Conservation (phyloP, 495 filamentous ascomycete genomes). For the Poronia punctata region DNA sequence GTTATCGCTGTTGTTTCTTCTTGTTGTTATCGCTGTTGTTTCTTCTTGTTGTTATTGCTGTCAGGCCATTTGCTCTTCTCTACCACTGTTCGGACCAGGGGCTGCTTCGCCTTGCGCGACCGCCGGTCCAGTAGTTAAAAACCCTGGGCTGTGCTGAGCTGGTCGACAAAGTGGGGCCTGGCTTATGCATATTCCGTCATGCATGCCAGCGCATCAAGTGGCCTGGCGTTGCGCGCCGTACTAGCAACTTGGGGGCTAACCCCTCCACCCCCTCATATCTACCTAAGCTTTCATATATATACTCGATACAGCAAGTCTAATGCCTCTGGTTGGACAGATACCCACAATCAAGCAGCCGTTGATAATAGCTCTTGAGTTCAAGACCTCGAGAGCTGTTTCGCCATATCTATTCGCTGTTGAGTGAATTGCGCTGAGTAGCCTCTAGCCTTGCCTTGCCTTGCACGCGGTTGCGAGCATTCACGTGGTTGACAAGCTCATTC, state of each 20-base stretch:
- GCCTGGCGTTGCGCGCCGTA: conserved; percentile 42
- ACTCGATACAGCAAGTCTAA: conserved; percentile 39
- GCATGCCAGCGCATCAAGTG: conserved; percentile 53
- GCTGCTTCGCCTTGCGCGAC: conserved; percentile 26
- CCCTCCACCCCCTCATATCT: conserved; percentile 30
- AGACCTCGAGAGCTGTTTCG: conserved; percentile 28
- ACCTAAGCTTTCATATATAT: conserved; percentile 30
- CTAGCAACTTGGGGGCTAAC: conserved; percentile 30
- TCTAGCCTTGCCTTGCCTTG: conserved; percentile 10
- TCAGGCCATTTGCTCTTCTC: conserved; percentile 11
- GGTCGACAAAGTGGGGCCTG: conserved; percentile 40
- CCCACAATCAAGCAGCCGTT: conserved; percentile 24
- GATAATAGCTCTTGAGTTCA: conserved; percentile 25
- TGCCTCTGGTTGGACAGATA: conserved; percentile 41
- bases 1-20: neutral
- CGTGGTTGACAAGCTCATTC: conserved; percentile 35
- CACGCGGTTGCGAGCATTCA: conserved; percentile 31
- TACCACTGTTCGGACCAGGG: conserved; percentile 24
- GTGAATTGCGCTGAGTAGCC: conserved; percentile 8
- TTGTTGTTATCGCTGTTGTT: neutral
- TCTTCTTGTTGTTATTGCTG: conserved; percentile 11
- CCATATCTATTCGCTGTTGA: conserved; percentile 15
- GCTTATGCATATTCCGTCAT: conserved; percentile 51
- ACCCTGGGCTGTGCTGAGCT: conserved; percentile 27
- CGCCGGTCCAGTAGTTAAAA: conserved; percentile 24